phyloP scores from a whole-genome alignment of 257 asterid species.

The Dorcoceras hygrometricum region DNA sequence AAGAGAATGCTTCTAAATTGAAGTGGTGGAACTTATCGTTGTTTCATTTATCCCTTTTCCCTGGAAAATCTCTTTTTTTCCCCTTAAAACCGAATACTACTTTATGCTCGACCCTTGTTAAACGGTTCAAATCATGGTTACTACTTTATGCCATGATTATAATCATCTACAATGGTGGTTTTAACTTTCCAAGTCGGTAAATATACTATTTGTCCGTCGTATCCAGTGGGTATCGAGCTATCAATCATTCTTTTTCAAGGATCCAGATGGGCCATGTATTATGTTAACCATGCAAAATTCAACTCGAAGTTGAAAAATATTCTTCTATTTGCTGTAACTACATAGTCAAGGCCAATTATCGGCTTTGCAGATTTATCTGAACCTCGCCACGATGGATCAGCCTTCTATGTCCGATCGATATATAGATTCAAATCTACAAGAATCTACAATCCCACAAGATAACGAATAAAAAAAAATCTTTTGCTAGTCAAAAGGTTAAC shows the following conservation, averaged over 20 bases:
- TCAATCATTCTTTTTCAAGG: not conserved
- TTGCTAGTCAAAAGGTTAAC: not conserved
- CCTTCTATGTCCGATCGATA: not conserved
- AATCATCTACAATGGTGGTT: conserved; percentile 7
- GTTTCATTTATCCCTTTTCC: conserved; percentile 34
- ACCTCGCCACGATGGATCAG: not conserved
- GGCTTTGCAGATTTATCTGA: not conserved
- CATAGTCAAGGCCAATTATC: not conserved
- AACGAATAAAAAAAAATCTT: no score
- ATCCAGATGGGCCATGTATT: not conserved
- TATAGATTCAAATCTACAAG: no score
- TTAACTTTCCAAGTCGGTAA: not conserved
- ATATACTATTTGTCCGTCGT: no score
- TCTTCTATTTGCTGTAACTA: not conserved
- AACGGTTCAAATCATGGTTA: conserved; percentile 26
- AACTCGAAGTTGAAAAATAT: no score
- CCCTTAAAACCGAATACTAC: conserved; percentile 19
- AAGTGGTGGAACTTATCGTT: conserved; percentile 35
- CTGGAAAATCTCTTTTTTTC: conserved; percentile 33
- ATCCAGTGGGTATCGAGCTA: not conserved
- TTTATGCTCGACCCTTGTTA: conserved; percentile 25
- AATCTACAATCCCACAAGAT: not conserved
- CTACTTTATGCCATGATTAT: conserved; percentile 20
- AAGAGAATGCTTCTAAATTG: conserved; percentile 32
- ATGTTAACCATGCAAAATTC: not conserved